Percentiles rank a stretch among this genome's conserved stretches.
phyloP scores from a whole-genome alignment of 148 eudicot genomes.

The Rhododendron molle region DNA sequence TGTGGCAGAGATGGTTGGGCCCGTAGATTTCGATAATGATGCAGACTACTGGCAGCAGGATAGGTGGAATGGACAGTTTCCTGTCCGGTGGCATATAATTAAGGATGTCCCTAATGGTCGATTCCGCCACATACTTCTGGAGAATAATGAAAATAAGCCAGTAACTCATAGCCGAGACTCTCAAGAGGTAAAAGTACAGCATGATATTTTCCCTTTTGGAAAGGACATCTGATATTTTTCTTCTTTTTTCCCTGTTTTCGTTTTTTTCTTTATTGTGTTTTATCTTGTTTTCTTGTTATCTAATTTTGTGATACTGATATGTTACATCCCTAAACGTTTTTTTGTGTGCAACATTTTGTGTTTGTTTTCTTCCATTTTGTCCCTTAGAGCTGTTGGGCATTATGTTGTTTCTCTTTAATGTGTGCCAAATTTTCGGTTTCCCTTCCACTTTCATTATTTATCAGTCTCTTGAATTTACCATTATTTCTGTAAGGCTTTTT shows the following conservation, averaged over 20 bases:
- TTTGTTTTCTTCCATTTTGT: not conserved
- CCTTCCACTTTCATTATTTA: not conserved
- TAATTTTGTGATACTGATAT: not conserved
- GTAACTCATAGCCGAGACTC: conserved; percentile 98
- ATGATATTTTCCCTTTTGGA: conserved; percentile 2
- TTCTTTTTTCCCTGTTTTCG: not conserved
- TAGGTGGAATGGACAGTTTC: conserved; percentile 95
- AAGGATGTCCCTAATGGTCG: conserved; percentile 89
- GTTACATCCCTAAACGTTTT: not conserved
- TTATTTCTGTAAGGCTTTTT: not conserved
- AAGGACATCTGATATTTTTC: not conserved
- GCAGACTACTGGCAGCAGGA: conserved; percentile 98
- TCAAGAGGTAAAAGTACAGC: conserved; percentile 63
- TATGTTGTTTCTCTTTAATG: not conserved
- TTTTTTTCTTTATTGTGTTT: not conserved
- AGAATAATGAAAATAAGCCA: conserved; percentile 93
- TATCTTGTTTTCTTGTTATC: not conserved
- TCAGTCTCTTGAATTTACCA: not conserved
- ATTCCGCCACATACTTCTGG: conserved; percentile 85
- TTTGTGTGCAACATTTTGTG: not conserved
- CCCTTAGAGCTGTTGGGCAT: not conserved
- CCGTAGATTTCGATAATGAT: conserved; percentile 81
- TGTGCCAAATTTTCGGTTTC: not conserved
- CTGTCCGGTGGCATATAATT: conserved; percentile 79
- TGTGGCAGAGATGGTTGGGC: conserved; percentile 89